Evolutionary conservation across 192 early-diverging fungal genomes (phyloP), one percentile per base, ranked within the genome.

Genomic region (Phlyctochytrium bullatum): DNA sequence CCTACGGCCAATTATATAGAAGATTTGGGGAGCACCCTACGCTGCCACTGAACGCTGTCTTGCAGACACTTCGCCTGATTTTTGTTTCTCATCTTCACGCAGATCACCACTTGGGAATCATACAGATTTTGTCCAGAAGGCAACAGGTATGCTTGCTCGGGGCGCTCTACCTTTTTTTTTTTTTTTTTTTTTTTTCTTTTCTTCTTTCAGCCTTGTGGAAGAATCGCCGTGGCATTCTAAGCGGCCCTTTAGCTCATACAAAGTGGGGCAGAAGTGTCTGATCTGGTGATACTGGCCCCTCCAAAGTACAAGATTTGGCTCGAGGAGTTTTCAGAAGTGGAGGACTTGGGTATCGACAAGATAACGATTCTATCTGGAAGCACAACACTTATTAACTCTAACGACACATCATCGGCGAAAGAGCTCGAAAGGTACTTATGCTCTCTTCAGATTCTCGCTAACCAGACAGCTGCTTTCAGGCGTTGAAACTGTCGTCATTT

Each of bases 1-100:
- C 93, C 1, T 86, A 84, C 34, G 89, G 92, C 2, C 89, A 92
- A 72, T 83, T 98, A 67, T 79, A 85, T 56, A 83, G 92, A 35
- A 82, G 80, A 34, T 88, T 91, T 65, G 89, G 88, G 28, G 54
- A 25, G 10, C 68, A 75, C 29, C 67, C 67, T 14, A 27, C 10
- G 20, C 54, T 25, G 54, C 24, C 28, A 33, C 23, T 62, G 17
- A 3, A 28, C 14, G 47, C 62, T 6, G 53, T 67, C 28, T 67
- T 97, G 12, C 61, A 65, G 16, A 69, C 70, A 10, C 61, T 98
- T 30, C 79, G 81, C 54, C 72, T 90, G 2, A 68, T 98, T 61
- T 96, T 93, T 76, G 80, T 98, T 4, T 95, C 93, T 32, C 96
- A 98, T 71, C 75, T 98, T 78, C 96, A 98, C 73, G 96, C 95